Evolutionary conservation across 306 rosid genomes (phyloP).

Genomic region (Cucurbita ficifolia): DNA sequence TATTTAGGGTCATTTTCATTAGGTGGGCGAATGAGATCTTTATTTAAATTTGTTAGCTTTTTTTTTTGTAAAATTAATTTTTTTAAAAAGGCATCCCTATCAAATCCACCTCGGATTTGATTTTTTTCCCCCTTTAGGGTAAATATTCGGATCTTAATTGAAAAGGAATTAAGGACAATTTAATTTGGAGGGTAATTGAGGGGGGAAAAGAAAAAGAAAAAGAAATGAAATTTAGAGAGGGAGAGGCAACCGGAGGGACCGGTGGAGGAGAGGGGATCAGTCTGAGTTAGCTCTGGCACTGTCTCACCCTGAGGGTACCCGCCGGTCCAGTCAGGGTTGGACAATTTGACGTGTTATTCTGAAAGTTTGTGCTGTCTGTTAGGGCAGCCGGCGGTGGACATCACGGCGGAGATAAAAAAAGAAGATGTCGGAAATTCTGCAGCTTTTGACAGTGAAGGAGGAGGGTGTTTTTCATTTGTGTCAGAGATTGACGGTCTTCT

Average conservation of each 20-base stretch:
- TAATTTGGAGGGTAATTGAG: not conserved
- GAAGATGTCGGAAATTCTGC: slow-evolving; percentile 1
- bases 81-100: not conserved
- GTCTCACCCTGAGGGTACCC: not conserved
- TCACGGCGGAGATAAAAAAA: slow-evolving; percentile 2
- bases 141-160: not conserved
- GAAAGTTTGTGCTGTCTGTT: slow-evolving; percentile 1
- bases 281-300: not conserved
- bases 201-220: not conserved
- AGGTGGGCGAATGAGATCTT: not conserved
- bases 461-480: not conserved
- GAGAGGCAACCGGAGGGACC: slow-evolving; percentile 4
- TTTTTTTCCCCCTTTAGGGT: not conserved
- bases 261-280: not conserved
- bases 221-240: not conserved
- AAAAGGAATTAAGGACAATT: not conserved
- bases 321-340: not conserved
- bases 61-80: not conserved
- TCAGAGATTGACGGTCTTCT: not conserved
- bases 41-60: not conserved
- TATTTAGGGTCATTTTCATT: not conserved
- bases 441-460: not conserved
- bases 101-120: not conserved
- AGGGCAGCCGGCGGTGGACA: slow-evolving; percentile 7
- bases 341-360: not conserved